phyloP scores from a whole-genome alignment of 1,284 basidiomycete genomes.

The Ceratobasidium papillatum region DNA sequence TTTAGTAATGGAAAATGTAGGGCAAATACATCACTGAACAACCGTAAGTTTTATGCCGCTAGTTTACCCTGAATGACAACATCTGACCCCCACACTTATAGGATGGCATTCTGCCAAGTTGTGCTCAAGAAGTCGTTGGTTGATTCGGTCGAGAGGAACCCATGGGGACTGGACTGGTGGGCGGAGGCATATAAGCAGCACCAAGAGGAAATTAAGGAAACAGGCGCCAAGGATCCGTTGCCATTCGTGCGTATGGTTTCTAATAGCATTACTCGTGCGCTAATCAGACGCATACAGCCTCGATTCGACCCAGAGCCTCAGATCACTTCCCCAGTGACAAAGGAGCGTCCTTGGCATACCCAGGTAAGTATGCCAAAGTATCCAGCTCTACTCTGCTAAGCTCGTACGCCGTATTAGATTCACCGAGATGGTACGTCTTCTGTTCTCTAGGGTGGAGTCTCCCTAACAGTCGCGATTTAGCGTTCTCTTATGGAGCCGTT shows the following conservation, averaged over 20 bases:
- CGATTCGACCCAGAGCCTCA: constrained; percentile 5
- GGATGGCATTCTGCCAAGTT: constrained; percentile 15
- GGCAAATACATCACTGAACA: constrained; percentile 4
- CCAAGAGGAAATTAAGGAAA: not conserved
- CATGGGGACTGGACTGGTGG: constrained; percentile 1
- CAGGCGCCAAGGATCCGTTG: not conserved
- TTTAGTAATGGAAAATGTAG: not conserved
- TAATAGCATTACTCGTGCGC: not conserved
- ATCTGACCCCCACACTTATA: not conserved
- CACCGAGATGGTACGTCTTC: constrained; percentile 1
- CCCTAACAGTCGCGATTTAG: not conserved
- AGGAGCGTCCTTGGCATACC: not conserved
- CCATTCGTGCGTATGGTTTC: not conserved
- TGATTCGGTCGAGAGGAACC: not conserved
- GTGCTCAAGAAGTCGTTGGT: constrained; percentile 3
- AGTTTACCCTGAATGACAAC: not conserved
- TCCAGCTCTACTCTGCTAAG: not conserved
- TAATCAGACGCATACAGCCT: constrained; percentile 5
- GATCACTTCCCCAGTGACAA: not conserved
- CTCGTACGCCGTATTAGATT: not conserved
- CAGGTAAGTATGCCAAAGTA: not conserved
- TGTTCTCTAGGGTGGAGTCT: too few relatives aligned
- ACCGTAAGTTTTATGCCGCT: not conserved
- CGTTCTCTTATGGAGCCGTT: not conserved
- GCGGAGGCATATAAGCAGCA: not conserved